phyloP scores from a whole-genome alignment of 257 asterid species.

The Penstemon davidsonii region DNA sequence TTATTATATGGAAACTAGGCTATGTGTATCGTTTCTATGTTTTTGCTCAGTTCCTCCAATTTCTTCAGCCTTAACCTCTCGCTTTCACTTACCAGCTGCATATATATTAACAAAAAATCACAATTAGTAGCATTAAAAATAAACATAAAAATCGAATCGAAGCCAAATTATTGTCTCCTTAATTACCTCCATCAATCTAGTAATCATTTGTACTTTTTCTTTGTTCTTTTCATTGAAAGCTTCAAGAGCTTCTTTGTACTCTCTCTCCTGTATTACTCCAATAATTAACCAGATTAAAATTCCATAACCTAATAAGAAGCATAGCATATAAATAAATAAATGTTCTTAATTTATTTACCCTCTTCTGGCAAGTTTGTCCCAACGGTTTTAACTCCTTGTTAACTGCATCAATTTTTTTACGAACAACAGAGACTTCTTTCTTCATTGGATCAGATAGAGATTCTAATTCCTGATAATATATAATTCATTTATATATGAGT shows the following conservation, averaged over 20 bases:
- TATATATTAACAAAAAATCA: neutral
- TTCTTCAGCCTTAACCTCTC: constrained; percentile 58
- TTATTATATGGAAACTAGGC: constrained; percentile 6
- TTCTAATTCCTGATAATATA: constrained; percentile 48
- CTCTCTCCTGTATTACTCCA: constrained; percentile 44
- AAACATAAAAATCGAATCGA: neutral
- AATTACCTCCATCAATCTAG: constrained; percentile 50
- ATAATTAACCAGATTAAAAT: neutral
- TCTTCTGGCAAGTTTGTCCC: constrained; percentile 55
- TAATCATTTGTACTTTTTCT: constrained; percentile 55
- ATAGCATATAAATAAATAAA: neutral
- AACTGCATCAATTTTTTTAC: constrained; percentile 51
- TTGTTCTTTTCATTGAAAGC: constrained; percentile 53
- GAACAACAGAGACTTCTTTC: constrained; percentile 51
- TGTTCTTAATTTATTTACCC: constrained; percentile 29
- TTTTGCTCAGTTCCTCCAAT: constrained; percentile 67
- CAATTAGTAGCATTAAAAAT: neutral
- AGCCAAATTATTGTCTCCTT: neutral
- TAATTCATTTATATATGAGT: neutral
- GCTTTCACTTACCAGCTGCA: constrained; percentile 60
- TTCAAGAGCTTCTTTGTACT: constrained; percentile 60
- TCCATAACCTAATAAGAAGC: neutral
- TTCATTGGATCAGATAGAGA: constrained; percentile 56
- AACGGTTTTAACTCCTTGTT: constrained; percentile 54
- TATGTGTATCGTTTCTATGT: constrained; percentile 33